phyloP scores from a whole-genome alignment of 495 filamentous ascomycete genomes.

The Xanthoparmelia taractica region DNA sequence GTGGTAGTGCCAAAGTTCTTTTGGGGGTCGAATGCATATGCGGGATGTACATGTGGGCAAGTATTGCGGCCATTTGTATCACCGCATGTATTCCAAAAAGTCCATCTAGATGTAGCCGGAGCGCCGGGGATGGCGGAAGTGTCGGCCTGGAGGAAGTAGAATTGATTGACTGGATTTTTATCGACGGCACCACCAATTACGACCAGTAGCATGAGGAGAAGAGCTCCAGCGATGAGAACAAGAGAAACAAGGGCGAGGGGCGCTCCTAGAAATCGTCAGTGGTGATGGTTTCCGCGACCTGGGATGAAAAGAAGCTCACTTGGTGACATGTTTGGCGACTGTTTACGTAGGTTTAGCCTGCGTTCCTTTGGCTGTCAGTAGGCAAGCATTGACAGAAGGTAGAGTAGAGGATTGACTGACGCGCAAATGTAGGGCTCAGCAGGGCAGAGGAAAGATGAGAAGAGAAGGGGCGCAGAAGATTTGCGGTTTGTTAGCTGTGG shows the following conservation, averaged over 20 bases:
- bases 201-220: slow-evolving; percentile 73
- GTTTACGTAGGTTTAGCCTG: slow-evolving; percentile 12
- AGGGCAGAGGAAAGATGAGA: neutral
- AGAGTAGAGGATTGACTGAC: neutral
- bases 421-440: slow-evolving; percentile 6
- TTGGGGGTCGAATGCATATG: slow-evolving; percentile 59
- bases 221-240: slow-evolving; percentile 64
- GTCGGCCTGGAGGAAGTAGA: slow-evolving; percentile 75
- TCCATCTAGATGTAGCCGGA: slow-evolving; percentile 66
- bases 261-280: slow-evolving; percentile 32
- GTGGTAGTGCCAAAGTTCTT: slow-evolving; percentile 52
- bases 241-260: slow-evolving; percentile 55
- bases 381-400: neutral
- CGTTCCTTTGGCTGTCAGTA: slow-evolving; percentile 1
- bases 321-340: slow-evolving; percentile 15
- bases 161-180: slow-evolving; percentile 55
- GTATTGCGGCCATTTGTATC: slow-evolving; percentile 48
- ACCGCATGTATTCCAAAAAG: slow-evolving; percentile 70
- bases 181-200: slow-evolving; percentile 61
- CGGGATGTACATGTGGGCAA: slow-evolving; percentile 48
- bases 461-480: slow-evolving; percentile 1
- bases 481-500: slow-evolving; percentile 7
- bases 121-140: slow-evolving; percentile 63
- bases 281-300: slow-evolving; percentile 9
- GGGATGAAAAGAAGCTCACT: slow-evolving; percentile 13